Evolutionary conservation across 1,284 basidiomycete species (phyloP).

Genomic region (Peniophora sp.): DNA sequence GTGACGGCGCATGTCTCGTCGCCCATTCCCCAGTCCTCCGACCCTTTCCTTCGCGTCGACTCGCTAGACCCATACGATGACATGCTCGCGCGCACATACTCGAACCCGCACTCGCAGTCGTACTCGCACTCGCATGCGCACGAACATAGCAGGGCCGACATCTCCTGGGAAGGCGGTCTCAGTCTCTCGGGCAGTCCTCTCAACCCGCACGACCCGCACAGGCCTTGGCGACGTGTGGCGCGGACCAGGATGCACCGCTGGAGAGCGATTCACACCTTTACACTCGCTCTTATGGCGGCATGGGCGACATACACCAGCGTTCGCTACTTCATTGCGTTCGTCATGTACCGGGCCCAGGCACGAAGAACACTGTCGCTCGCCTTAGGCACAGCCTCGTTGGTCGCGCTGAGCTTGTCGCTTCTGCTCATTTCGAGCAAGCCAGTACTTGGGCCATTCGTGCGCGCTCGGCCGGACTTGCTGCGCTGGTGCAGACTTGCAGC

Average conservation of each 20-base stretch:
- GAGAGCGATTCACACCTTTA: background rate
- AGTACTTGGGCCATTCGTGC: conserved; percentile 29
- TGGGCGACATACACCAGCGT: conserved; percentile 56
- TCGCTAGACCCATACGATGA: conserved; percentile 36
- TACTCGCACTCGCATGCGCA: conserved; percentile 17
- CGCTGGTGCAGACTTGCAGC: too few relatives aligned
- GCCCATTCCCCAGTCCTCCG: conserved; percentile 30
- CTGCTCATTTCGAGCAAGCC: conserved; percentile 32
- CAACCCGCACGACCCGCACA: conserved; percentile 36
- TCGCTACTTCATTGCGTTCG: conserved; percentile 55
- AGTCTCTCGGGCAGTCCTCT: conserved; percentile 29
- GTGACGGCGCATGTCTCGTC: background rate
- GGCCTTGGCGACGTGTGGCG: conserved; percentile 27
- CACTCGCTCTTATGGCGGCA: conserved; percentile 24
- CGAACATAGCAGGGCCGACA: conserved; percentile 34
- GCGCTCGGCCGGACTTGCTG: too few relatives aligned
- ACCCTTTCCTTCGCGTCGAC: conserved; percentile 35
- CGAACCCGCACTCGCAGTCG: conserved; percentile 25
- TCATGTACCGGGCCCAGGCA: conserved; percentile 25
- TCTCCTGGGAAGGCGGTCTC: conserved; percentile 30
- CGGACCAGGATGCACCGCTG: background rate
- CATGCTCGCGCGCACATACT: conserved; percentile 31
- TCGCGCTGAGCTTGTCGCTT: conserved; percentile 48
- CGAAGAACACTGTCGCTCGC: conserved; percentile 38
- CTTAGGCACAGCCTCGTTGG: conserved; percentile 52